These are phyloP conservation scores for Pseudodiploospora longispora DNA, from an alignment of 2,329 filamentous ascomycete species.

Conservation along the genomic window DNA sequence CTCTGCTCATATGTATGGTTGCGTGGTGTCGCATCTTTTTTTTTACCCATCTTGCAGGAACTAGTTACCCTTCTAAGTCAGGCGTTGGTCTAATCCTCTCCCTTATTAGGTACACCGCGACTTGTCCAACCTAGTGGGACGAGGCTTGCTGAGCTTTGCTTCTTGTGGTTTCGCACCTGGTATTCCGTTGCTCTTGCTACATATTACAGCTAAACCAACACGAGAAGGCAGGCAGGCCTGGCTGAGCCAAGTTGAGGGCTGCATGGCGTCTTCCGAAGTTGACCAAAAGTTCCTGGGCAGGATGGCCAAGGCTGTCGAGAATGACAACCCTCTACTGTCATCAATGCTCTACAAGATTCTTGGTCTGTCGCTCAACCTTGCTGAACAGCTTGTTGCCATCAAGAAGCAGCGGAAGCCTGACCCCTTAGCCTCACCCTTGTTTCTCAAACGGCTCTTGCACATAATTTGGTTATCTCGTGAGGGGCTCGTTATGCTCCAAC, in stretches of 20 bases:
- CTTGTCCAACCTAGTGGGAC: no score
- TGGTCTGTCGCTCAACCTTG: constrained; percentile 81
- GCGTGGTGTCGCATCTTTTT: no score
- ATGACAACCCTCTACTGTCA: constrained; percentile 71
- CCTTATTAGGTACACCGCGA: no score
- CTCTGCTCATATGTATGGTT: no score
- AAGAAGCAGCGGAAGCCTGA: constrained; percentile 79
- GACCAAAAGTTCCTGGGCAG: constrained; percentile 95
- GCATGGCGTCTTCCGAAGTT: constrained; percentile 92
- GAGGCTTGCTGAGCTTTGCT: no score
- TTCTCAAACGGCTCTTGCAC: constrained; percentile 73
- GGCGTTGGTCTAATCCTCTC: no score
- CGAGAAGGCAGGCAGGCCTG: not conserved
- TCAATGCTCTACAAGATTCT: constrained; percentile 84
- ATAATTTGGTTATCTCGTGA: constrained; percentile 95
- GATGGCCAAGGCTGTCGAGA: constrained; percentile 71
- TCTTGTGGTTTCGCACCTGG: not conserved
- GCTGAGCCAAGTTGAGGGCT: not conserved
- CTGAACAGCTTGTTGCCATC: constrained; percentile 73
- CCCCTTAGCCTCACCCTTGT: constrained; percentile 66
- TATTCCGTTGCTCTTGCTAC: not conserved
- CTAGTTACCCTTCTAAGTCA: no score
- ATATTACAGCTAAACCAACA: not conserved
- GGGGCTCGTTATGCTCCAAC: constrained; percentile 78
- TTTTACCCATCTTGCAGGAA: no score